Evolutionary conservation across 1,139 yeast genomes (phyloP).

Genomic region (Suhomyces wounanorum): DNA sequence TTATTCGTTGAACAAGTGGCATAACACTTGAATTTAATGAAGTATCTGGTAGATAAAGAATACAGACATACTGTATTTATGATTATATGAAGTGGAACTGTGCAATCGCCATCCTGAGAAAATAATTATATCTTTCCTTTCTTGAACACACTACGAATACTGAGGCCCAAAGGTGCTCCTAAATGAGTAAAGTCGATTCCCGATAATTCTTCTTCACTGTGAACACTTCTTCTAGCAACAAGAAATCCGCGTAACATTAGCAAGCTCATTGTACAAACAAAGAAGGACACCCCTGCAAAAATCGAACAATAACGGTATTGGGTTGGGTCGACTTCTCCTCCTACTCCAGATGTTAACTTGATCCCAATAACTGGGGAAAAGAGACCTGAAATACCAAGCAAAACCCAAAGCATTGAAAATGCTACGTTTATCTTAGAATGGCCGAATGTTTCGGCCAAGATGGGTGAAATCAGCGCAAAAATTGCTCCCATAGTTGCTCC

Average conservation of each 20-base stretch:
- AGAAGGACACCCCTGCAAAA: constrained; percentile 53
- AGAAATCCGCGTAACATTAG: constrained; percentile 51
- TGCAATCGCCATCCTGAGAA: too few relatives aligned
- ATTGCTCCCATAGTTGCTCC: constrained; percentile 56
- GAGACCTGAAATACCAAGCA: constrained; percentile 48
- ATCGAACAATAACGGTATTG: constrained; percentile 53
- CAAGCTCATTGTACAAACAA: constrained; percentile 41
- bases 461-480: constrained; percentile 33
- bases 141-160: constrained; percentile 19
- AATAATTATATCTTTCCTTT: constrained; percentile 1
- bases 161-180: constrained; percentile 20
- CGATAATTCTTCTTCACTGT: constrained; percentile 20
- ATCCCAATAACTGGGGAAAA: constrained; percentile 58
- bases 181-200: constrained; percentile 21
- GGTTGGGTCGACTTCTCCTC: constrained; percentile 34
- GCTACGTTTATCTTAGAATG: constrained; percentile 50
- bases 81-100: too few relatives aligned
- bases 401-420: constrained; percentile 50
- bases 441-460: constrained; percentile 36
- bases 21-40: too few relatives aligned
- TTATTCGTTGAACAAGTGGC: too few relatives aligned
- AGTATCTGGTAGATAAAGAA: too few relatives aligned
- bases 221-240: constrained; percentile 41
- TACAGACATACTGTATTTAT: too few relatives aligned
- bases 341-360: constrained; percentile 38